A percentile compares a stretch with the other conserved stretches of the same genome.
phyloP scores from a whole-genome alignment of 2,329 filamentous ascomycete genomes.

The Sporothrix inflata region DNA sequence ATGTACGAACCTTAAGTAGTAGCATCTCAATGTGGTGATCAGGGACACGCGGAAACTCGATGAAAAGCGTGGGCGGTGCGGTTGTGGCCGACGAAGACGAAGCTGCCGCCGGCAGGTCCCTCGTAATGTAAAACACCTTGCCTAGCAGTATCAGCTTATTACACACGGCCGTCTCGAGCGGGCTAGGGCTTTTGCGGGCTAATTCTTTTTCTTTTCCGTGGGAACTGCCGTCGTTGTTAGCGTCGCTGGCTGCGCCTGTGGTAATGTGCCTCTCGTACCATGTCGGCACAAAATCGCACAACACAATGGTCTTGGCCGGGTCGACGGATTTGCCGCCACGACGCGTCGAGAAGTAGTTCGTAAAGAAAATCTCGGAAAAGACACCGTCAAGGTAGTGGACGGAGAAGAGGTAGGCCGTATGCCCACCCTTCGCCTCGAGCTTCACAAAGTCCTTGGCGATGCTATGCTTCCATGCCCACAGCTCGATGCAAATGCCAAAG shows the following conservation, averaged over 20 bases:
- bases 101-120: neutral
- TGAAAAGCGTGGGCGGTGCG: neutral
- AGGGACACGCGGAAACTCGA: slow-evolving; percentile 23
- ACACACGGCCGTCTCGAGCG: neutral
- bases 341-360: slow-evolving; percentile 31
- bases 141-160: neutral
- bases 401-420: slow-evolving; percentile 11
- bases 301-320: slow-evolving; percentile 10
- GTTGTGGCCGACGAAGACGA: neutral
- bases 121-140: slow-evolving; percentile 21
- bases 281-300: slow-evolving; percentile 6
- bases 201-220: neutral
- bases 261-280: neutral
- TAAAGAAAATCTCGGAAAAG: slow-evolving; percentile 31
- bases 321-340: neutral
- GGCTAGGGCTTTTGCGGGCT: neutral
- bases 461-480: slow-evolving; percentile 37
- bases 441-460: slow-evolving; percentile 35
- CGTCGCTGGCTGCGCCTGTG: neutral
- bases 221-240: too few relatives aligned
- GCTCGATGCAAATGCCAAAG: slow-evolving; percentile 36
- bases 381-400: slow-evolving; percentile 30
- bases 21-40: neutral
- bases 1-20: neutral
- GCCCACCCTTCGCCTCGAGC: neutral